phyloP scores from a whole-genome alignment of 163 green algal genomes.

The Chloroidium sp. region DNA sequence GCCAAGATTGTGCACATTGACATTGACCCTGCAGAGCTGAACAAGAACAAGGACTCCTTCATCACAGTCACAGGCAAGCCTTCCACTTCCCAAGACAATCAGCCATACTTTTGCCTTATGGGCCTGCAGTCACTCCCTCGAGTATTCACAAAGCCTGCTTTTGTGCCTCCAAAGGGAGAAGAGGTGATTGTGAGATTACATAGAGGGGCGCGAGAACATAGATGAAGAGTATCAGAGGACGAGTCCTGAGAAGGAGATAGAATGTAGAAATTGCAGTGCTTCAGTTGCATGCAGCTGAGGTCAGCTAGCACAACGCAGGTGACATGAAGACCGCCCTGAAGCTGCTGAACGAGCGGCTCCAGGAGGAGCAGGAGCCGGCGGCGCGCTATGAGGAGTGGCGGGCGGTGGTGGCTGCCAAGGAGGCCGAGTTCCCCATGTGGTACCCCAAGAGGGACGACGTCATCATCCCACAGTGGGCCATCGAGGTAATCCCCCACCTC shows the following conservation, averaged over 20 bases:
- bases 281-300: conserved; percentile 93
- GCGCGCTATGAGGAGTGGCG: conserved; percentile 51
- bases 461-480: conserved; percentile 92
- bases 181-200: too few species aligned
- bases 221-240: too few species aligned
- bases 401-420: conserved; percentile 45
- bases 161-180: too few species aligned
- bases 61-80: conserved; percentile 75
- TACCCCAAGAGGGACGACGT: conserved; percentile 76
- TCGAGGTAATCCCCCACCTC: conserved; percentile 48
- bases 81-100: too few species aligned
- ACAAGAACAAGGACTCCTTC: conserved; percentile 97
- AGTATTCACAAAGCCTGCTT: too few species aligned
- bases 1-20: conserved; percentile 97
- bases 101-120: too few species aligned
- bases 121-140: too few species aligned
- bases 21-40: conserved; percentile 97
- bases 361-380: conserved; percentile 25
- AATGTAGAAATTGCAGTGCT: background rate
- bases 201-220: too few species aligned
- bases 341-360: conserved; percentile 72
- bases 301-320: conserved; percentile 90
- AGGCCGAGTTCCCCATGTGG: conserved; percentile 66
- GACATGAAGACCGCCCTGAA: conserved; percentile 1
- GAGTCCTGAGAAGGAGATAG: too few species aligned